Base-by-base conservation (phyloP, 129 eudicot genomes). In the Flaveria bidentis region DNA sequence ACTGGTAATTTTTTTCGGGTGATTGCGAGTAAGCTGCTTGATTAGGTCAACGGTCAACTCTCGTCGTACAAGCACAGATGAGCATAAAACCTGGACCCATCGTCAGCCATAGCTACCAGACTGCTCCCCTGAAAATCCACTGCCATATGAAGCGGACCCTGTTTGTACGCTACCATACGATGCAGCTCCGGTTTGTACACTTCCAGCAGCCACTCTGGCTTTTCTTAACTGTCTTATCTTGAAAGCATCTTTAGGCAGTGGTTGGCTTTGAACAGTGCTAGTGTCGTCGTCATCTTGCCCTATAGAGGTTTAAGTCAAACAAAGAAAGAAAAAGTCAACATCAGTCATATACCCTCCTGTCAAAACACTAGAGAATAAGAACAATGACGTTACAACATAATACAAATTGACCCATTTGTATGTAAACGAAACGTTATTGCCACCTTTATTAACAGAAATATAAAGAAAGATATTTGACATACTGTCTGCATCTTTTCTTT, bases 231-330 rank as follows among this genome's bases (percentile, higher is more conserved):
- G 98, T 22, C 98, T 86, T 71, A 93, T 78, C 79, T 86, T 91
- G 71, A 93, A 93, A 14, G 80, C 91, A 51, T 93, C 98, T 86
- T 86, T 91, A 13, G 98, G 98, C 42, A 84, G 86, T 3, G 93
- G 93, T 76, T 84, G 91, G 81, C 98, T 91, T 85, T 94, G 98
- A 26, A 89, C 89, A 3, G 85, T 76, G 57, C 76, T 71, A 46
- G 88, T 84, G 15, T 91, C 96, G 62, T 90, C 93, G 14, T 94
- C 98, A 1, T 91, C 98, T 87, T 94, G 93, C 84, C 91, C 98
- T 93, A 70, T 12, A 73, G n/a, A 71, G 2, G 57, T 71, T 2
- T 1, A 69, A 14, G 33, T 26, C n/a, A 23, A 41, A 49, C 33
- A 55, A 33, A 8, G 25, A 33, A 9, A 51, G 22, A 47, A 49